Percentiles rank a stretch among this genome's conserved stretches.
Conservation (phyloP, 129 eudicot species). For the Scalesia atractyloides region DNA sequence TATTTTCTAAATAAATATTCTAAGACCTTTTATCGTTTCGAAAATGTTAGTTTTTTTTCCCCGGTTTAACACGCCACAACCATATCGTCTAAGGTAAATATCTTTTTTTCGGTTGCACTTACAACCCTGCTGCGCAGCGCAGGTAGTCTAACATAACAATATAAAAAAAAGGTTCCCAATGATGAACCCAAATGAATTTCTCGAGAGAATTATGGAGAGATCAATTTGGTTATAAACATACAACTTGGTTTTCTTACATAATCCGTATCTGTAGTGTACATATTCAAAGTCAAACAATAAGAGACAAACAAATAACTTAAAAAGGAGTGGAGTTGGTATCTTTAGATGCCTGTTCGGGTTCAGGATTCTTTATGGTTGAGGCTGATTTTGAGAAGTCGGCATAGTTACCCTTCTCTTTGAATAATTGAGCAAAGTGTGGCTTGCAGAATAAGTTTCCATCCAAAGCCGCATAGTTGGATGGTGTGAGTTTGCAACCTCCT, state of each 20-base stretch:
- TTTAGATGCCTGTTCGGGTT: slow-evolving; percentile 13
- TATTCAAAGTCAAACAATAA: not conserved
- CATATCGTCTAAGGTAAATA: too few relatives aligned
- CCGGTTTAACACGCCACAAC: too few relatives aligned
- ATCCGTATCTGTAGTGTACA: not conserved
- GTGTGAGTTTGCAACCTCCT: slow-evolving; percentile 68
- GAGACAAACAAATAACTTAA: not conserved
- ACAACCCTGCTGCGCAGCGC: too few relatives aligned
- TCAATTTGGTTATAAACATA: not conserved
- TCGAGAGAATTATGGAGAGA: too few relatives aligned
- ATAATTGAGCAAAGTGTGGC: slow-evolving; percentile 77
- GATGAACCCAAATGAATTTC: not conserved
- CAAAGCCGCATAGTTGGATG: slow-evolving; percentile 77
- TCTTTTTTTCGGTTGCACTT: too few relatives aligned
- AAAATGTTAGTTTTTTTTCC: too few relatives aligned
- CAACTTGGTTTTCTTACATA: not conserved
- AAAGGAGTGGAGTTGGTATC: not conserved
- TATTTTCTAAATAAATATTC: too few relatives aligned
- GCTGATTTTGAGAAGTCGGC: slow-evolving; percentile 52
- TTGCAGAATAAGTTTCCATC: slow-evolving; percentile 77
- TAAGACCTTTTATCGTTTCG: too few relatives aligned
- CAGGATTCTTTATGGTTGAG: slow-evolving; percentile 44
- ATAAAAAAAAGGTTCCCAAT: too few relatives aligned
- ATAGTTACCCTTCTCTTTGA: slow-evolving; percentile 75
- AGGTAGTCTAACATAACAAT: too few relatives aligned